Percentiles rank a stretch among this genome's conserved stretches.
These are phyloP conservation scores for Aplosporella prunicola DNA, from an alignment of 2,329 filamentous ascomycete genomes.

Conservation along the genomic window DNA sequence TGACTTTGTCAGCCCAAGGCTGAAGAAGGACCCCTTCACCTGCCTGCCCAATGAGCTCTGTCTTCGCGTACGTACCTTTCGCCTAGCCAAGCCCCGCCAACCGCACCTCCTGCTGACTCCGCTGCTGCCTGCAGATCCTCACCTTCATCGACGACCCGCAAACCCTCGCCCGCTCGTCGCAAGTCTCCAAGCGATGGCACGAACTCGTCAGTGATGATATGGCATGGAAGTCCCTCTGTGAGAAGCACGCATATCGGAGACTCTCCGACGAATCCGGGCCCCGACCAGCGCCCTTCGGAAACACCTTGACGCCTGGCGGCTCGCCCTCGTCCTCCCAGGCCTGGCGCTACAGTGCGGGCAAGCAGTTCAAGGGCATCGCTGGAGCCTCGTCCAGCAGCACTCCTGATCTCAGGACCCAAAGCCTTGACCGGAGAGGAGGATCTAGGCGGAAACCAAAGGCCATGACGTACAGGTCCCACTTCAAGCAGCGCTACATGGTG, in stretches of 20 bases:
- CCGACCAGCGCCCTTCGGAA: neutral
- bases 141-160: constrained; percentile 97
- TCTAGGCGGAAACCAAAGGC: constrained; percentile 48
- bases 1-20: constrained; percentile 83
- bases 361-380: constrained; percentile 2
- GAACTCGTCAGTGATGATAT: constrained; percentile 93
- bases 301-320: constrained; percentile 12
- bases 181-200: constrained; percentile 91
- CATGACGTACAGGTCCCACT: constrained; percentile 87
- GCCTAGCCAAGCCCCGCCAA: neutral
- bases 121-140: constrained; percentile 56
- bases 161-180: constrained; percentile 82
- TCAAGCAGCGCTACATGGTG: constrained; percentile 94
- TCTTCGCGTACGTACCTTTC: constrained; percentile 55
- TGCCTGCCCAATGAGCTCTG: constrained; percentile 89
- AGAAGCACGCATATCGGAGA: constrained; percentile 80
- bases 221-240: constrained; percentile 95
- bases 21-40: constrained; percentile 95
- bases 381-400: constrained; percentile 37
- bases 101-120: constrained; percentile 10
- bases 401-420: constrained; percentile 43
- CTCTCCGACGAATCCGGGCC: constrained; percentile 33
- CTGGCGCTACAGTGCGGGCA: constrained; percentile 1
- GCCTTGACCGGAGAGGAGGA: constrained; percentile 42
- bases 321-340: constrained; percentile 7